Evolutionary conservation across 768 basidiomycete genomes (phyloP).

Genomic region (Symmetrospora coprosmae): DNA sequence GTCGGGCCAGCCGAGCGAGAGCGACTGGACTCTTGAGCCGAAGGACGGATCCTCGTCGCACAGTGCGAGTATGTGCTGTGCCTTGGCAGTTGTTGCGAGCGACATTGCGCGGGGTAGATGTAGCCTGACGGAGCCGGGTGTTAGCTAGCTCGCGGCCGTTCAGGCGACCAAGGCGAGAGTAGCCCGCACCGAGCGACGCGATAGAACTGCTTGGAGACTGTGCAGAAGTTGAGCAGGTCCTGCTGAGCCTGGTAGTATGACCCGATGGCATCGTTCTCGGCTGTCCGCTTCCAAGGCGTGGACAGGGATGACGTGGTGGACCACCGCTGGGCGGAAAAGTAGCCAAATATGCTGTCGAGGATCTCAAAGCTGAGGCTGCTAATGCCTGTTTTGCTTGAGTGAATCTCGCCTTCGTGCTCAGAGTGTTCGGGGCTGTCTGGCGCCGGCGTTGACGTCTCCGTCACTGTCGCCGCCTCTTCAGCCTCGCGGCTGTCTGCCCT

Average conservation of each 20-base stretch:
- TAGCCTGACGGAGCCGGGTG: neutral
- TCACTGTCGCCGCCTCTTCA: neutral
- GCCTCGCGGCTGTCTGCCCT: neutral
- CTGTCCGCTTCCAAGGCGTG: too few relatives aligned
- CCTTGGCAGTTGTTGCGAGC: slow-evolving; percentile 9
- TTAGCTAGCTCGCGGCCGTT: too few relatives aligned
- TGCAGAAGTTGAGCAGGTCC: slow-evolving; percentile 5
- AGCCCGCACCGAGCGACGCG: slow-evolving; percentile 11
- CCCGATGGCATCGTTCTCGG: too few relatives aligned
- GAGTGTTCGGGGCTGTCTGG: too few relatives aligned
- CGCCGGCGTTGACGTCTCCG: too few relatives aligned
- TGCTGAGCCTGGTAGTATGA: slow-evolving; percentile 17
- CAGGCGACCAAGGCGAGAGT: neutral
- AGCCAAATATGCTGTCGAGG: slow-evolving; percentile 3
- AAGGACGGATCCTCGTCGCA: neutral
- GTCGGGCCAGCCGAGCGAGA: slow-evolving; percentile 7
- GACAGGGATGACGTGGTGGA: too few relatives aligned
- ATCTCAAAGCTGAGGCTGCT: neutral
- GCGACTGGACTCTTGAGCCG: slow-evolving; percentile 5
- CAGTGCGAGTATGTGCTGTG: neutral
- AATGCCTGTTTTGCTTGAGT: neutral
- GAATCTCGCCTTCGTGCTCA: neutral
- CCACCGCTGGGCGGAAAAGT: neutral
- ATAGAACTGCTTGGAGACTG: neutral
- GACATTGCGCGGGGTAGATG: slow-evolving; percentile 6